Base-by-base conservation (phyloP, 176 grass and related monocot species). In the Metroxylon sagu region DNA sequence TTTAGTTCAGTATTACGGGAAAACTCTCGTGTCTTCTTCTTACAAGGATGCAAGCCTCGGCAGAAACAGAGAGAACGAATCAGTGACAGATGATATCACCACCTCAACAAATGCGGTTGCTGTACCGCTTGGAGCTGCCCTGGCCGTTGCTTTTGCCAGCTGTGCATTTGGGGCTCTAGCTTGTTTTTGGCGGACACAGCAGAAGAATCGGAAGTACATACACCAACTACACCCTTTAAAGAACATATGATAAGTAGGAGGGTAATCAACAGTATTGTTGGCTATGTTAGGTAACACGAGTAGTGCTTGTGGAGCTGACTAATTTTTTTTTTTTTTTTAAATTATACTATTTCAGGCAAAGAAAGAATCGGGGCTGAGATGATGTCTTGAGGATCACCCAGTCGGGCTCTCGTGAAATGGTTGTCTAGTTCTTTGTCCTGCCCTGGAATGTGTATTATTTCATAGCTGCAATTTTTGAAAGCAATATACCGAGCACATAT, bases 161-260 rank as follows among this genome's bases (percentile, higher is more conserved):
- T 82, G 84, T 68, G 79, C 73, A 73, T 97, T 97, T 78, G 93
- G 93, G 49, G 87, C 79, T 26, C 57, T 97, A 19, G 93, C 93
- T 51, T 97, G 93, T 73, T 85, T 97, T 69, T 97, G 93, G 93
- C 79, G 93, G 60, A 61, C 93, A 18, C 87, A 97, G 53, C 87
- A 97, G 71, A 97, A 97, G 93, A 92, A 91, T 75, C 82, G 93
- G 85, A 97, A 97, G 93, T 97, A 97, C 78, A 88, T 63, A 70
- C 60, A 91, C 92, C 71, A 84, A 79, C 89, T 90, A 76, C 80
- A 79, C 61, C 83, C 81, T 83, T 88, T 97, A 91, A 91, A 88
- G 87, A 97, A 97, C 77, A 92, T 88, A 88, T 91, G 79, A 88
- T 74, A 92, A 80, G 68, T 64, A 74, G 71, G 71, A 64, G 50